Conservation (phyloP, 2,329 filamentous ascomycete genomes). For the Ascochyta rabiei region DNA sequence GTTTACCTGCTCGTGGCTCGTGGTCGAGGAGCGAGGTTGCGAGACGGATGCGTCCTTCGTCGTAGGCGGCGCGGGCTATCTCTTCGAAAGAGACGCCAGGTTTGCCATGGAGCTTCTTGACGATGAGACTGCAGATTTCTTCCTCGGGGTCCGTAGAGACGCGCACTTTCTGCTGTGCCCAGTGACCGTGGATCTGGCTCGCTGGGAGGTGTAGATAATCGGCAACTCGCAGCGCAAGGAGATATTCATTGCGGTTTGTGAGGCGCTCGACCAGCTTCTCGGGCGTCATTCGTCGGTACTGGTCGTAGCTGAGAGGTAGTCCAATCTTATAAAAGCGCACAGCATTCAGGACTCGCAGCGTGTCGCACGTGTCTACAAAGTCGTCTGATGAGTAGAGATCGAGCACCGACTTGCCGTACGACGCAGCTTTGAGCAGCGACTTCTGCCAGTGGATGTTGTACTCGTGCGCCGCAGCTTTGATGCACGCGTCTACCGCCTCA, state of each 20-base stretch:
- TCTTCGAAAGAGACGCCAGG: conserved; percentile 94
- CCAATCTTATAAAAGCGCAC: conserved; percentile 91
- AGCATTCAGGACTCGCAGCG: conserved; percentile 87
- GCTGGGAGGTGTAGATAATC: conserved; percentile 85
- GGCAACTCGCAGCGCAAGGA: conserved; percentile 86
- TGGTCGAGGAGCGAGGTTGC: conserved; percentile 92
- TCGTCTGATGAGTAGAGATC: conserved; percentile 98
- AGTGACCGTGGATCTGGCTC: conserved; percentile 92
- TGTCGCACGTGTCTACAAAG: conserved; percentile 98
- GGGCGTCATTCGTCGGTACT: conserved; percentile 88
- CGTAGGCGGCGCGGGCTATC: conserved; percentile 90
- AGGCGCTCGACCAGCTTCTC: conserved; percentile 86
- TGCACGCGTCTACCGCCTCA: conserved; percentile 91
- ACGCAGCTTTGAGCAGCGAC: conserved; percentile 91
- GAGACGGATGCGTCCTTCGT: conserved; percentile 87
- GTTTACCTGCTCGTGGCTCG: conserved; percentile 91
- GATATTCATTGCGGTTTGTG: conserved; percentile 87
- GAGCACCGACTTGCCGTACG: conserved; percentile 95
- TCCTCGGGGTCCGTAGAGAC: conserved; percentile 85
- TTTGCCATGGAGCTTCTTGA: conserved; percentile 84
- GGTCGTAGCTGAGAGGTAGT: conserved; percentile 87
- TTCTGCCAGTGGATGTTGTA: conserved; percentile 94
- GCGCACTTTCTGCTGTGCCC: conserved; percentile 94
- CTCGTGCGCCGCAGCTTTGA: conserved; percentile 91
- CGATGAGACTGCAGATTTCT: conserved; percentile 82